Base-by-base conservation (phyloP, 805 yeast genomes). In the Wickerhamomyces bisporus region DNA sequence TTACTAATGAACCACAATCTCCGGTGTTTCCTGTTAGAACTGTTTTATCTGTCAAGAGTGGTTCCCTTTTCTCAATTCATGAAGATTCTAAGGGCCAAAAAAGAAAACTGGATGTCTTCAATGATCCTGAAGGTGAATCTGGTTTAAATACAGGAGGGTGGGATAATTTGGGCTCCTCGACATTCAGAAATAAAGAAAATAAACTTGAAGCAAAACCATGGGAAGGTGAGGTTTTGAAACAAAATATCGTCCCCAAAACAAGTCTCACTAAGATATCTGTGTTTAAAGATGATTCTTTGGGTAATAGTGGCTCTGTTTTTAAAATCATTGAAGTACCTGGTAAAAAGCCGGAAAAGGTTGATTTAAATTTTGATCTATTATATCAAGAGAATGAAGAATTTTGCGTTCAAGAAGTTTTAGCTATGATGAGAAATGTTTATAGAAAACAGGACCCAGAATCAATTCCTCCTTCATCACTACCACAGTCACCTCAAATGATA, bases 361-460 rank as follows among this genome's bases (percentile, higher is more conserved):
- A 74, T 48, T 58, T 79, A 37, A 84, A 84, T 52, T 65, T 81
- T 47, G 75, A 76, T 30, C 60, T 83, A 27, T 52, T 83, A 25
- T 73, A 79, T 44, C 53, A 49, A 5, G 49, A 50, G 3, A 57
- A 54, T 0, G 77, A 73, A 30, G 93, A 83, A 44, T 71, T 62
- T 36, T 78, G 83, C 42, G 53, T 81, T 4, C 75, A 71, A 31
- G 96, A 89, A 52, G 57, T 87, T 3, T 58, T 85, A 32, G 81
- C 85, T 0, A 56, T 65, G 31, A 47, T 52, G 47, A 40, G 48
- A 38, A 47, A 50, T 1, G 36, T 30, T 5, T 41, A 50, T 31
- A 34, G 28, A 21, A 42, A 35, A 12, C 38, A 30, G 31, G 15
- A 14, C 20, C 29, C 19, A 32, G 36, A 35, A 20, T 11, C 14